Evolutionary conservation across 352 stramenopile genomes (phyloP).

Genomic region (Saprolegnia parasitica): DNA sequence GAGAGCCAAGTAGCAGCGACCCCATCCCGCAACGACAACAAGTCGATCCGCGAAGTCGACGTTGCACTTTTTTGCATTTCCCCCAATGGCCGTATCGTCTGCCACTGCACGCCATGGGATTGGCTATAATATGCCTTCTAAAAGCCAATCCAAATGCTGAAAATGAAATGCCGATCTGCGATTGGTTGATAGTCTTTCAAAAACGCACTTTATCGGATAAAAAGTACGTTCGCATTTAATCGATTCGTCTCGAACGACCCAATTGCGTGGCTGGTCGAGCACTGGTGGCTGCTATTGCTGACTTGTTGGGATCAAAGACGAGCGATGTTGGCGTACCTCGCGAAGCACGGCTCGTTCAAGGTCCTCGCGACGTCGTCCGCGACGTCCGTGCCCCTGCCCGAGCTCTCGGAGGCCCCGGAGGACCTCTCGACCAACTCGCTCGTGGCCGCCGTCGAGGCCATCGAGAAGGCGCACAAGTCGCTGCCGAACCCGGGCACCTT

Average conservation of each 20-base stretch:
- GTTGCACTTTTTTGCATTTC: constrained; percentile 6
- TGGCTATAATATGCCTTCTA: not conserved
- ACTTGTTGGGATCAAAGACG: not conserved
- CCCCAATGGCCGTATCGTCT: constrained; percentile 3
- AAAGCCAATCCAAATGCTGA: not conserved
- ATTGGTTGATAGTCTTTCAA: not conserved
- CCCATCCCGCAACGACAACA: no score
- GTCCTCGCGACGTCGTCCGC: constrained; percentile 28
- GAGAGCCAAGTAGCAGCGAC: no score
- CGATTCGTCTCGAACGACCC: constrained; percentile 14
- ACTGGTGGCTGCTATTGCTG: constrained; percentile 23
- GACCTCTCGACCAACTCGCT: constrained; percentile 30
- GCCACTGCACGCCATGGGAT: not conserved
- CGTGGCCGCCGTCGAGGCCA: constrained; percentile 77
- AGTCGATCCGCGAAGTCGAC: no score
- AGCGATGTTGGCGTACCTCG: constrained; percentile 6
- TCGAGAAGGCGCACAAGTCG: constrained; percentile 64
- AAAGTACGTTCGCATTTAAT: not conserved
- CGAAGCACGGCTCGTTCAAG: constrained; percentile 14
- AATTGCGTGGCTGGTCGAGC: constrained; percentile 3
- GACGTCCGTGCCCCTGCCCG: constrained; percentile 26
- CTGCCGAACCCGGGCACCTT: constrained; percentile 79
- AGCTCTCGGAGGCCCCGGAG: constrained; percentile 23
- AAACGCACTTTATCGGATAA: not conserved
- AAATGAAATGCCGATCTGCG: not conserved